These are phyloP conservation scores for Tuber melanosporum DNA, from an alignment of 495 filamentous ascomycete species.

Conservation along the genomic window DNA sequence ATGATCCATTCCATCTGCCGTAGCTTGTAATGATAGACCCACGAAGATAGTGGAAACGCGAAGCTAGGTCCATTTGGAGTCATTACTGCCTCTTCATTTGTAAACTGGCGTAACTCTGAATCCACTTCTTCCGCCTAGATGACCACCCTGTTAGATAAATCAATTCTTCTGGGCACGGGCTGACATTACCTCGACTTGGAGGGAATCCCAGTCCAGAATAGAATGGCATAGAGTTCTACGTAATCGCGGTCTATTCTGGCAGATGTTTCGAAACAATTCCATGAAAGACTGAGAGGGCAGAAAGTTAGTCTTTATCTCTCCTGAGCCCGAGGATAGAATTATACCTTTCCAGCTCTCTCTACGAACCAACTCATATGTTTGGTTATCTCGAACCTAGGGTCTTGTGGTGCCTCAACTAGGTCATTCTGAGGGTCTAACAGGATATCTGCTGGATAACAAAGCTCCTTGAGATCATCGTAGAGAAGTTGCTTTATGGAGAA, in stretches of 20 bases:
- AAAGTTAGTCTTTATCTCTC: conserved; percentile 15
- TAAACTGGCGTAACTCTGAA: conserved; percentile 58
- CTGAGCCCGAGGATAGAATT: background rate
- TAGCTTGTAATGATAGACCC: conserved; percentile 84
- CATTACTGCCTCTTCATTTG: conserved; percentile 54
- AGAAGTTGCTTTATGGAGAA: conserved; percentile 66
- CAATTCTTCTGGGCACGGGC: background rate
- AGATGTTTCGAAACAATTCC: conserved; percentile 73
- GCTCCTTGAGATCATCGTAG: conserved; percentile 68
- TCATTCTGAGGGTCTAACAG: conserved; percentile 68
- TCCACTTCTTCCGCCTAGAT: conserved; percentile 66
- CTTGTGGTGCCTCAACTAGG: conserved; percentile 65
- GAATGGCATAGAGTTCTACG: conserved; percentile 76
- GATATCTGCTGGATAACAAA: conserved; percentile 64
- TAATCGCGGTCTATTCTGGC: conserved; percentile 82
- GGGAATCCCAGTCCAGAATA: conserved; percentile 72
- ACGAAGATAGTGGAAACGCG: conserved; percentile 72
- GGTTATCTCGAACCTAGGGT: conserved; percentile 70
- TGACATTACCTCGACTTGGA: conserved; percentile 63
- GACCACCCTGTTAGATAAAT: conserved; percentile 15
- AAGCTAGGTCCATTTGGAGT: conserved; percentile 47
- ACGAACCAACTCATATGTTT: conserved; percentile 74
- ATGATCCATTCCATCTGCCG: conserved; percentile 78
- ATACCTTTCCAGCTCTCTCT: conserved; percentile 53
- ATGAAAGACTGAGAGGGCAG: conserved; percentile 58